A percentile compares a stretch with the other conserved stretches of the same genome.
phyloP scores from a whole-genome alignment of 352 stramenopile species.

The Aphanomyces astaci region DNA sequence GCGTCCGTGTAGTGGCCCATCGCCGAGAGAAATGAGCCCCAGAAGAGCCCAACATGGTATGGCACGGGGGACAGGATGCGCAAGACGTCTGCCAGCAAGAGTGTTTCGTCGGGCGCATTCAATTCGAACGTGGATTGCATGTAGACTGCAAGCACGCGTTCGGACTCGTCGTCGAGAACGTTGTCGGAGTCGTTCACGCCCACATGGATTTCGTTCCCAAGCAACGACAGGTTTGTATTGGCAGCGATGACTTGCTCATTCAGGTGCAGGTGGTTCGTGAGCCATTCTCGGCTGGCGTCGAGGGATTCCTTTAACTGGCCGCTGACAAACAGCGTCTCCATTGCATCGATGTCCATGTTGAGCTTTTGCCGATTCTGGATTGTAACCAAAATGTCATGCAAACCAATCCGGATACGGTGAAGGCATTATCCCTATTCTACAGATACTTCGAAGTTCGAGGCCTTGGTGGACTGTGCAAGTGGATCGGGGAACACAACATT shows the following conservation, averaged over 20 bases:
- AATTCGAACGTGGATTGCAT: slow-evolving; percentile 22
- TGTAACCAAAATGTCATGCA: not conserved
- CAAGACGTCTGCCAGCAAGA: slow-evolving; percentile 12
- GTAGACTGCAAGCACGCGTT: slow-evolving; percentile 9
- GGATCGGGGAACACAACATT: too few relatives aligned
- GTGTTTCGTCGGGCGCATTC: slow-evolving; percentile 2
- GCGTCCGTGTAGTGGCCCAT: slow-evolving; percentile 7
- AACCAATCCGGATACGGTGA: slow-evolving; percentile 2
- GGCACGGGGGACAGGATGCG: slow-evolving; percentile 16
- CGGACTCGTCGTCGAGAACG: not conserved
- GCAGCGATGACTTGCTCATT: slow-evolving; percentile 5
- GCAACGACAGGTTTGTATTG: not conserved
- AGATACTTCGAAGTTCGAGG: not conserved
- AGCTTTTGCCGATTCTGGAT: not conserved
- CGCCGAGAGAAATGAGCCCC: slow-evolving; percentile 17
- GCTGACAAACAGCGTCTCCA: slow-evolving; percentile 3
- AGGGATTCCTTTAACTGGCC: not conserved
- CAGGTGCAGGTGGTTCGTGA: not conserved
- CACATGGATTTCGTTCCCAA: slow-evolving; percentile 1
- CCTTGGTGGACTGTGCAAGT: too few relatives aligned
- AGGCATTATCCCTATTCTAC: too few relatives aligned
- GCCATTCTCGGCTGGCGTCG: slow-evolving; percentile 9
- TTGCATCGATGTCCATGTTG: not conserved
- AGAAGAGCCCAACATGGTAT: slow-evolving; percentile 8
- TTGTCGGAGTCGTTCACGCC: not conserved